A percentile compares a stretch with the other conserved stretches of the same genome.
Evolutionary conservation across 2,329 filamentous ascomycete species (phyloP).

Genomic region (Penicillium hesseltinei): DNA sequence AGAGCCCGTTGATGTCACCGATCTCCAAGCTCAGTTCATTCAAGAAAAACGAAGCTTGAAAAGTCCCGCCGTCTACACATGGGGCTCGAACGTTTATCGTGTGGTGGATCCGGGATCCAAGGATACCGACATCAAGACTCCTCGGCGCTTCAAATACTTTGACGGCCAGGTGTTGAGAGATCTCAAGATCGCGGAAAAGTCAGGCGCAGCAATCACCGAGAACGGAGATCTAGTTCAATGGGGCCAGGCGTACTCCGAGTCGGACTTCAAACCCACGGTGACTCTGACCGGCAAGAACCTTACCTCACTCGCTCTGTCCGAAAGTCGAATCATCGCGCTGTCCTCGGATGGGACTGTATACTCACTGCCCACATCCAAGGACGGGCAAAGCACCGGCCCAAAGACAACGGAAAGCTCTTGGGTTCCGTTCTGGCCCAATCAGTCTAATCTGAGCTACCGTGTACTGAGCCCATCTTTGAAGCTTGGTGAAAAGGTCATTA

Average conservation of each 20-base stretch:
- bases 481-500: constrained; percentile 69
- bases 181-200: constrained; percentile 76
- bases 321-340: constrained; percentile 79
- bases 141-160: constrained; percentile 76
- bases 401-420: constrained; percentile 67
- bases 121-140: constrained; percentile 74
- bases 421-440: constrained; percentile 69
- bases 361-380: constrained; percentile 73
- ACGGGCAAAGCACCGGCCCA: constrained; percentile 64
- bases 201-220: constrained; percentile 84
- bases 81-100: constrained; percentile 82
- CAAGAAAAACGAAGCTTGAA: constrained; percentile 81
- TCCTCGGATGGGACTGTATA: constrained; percentile 75
- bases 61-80: constrained; percentile 86
- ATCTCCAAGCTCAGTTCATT: constrained; percentile 79
- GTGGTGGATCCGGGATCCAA: constrained; percentile 83
- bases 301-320: constrained; percentile 70
- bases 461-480: constrained; percentile 65
- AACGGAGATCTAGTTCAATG: constrained; percentile 88
- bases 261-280: constrained; percentile 60
- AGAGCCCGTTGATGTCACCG: constrained; percentile 45
- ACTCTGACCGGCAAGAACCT: constrained; percentile 83
- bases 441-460: constrained; percentile 67
- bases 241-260: constrained; percentile 72
- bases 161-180: constrained; percentile 81